Base-by-base conservation (phyloP, 352 stramenopile genomes). In the Thraustotheca clavata region DNA sequence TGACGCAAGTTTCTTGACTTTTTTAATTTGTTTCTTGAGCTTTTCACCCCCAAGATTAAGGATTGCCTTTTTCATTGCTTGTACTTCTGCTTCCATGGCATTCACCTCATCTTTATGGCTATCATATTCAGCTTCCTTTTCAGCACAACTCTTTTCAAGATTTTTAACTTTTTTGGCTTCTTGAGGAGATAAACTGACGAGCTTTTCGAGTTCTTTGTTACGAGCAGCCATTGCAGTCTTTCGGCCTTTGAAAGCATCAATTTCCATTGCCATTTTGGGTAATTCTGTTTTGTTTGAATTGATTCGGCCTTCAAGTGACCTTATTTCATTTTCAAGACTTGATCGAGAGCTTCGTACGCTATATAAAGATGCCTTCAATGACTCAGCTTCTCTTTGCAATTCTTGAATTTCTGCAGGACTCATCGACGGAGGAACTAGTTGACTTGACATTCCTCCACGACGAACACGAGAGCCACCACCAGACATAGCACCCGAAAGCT, bases 401-500 rank as follows among this genome's bases (percentile, higher is more conserved):
- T 68, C 69, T 7, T 63, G 59, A 54, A 92, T 86, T 36, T 95
- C 83, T 1, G 68, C 69, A 34, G 87, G 73, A 27, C 76, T 90
- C 31, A 87, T 41, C 3, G 72, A 75, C 3, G 62, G 73, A 14
- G 59, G 39, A 7, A 76, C 50, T 43, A 94, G 73, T 4, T 79
- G 81, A 35, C 76, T 91, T 11, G 79, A 89, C 94, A 99, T 98
- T n/a, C 94, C 91, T 20, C 95, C 96, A 29, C 85, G 94, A 33
- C 89, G 80, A 22, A 94, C 87, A 31, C 73, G 77, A 33, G 95
- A 98, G 24, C 97, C 97, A 73, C 97, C 97, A 59, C 97, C 97
- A 4, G 94, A 96, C 97, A 99, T 99, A 6, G 97, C 97, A 54
- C 97, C 97, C n/a, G 89, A 97, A 38, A 94, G 95, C 52, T 99